Conservation (phyloP, 768 basidiomycete genomes). For the Tephrocybe sp. region DNA sequence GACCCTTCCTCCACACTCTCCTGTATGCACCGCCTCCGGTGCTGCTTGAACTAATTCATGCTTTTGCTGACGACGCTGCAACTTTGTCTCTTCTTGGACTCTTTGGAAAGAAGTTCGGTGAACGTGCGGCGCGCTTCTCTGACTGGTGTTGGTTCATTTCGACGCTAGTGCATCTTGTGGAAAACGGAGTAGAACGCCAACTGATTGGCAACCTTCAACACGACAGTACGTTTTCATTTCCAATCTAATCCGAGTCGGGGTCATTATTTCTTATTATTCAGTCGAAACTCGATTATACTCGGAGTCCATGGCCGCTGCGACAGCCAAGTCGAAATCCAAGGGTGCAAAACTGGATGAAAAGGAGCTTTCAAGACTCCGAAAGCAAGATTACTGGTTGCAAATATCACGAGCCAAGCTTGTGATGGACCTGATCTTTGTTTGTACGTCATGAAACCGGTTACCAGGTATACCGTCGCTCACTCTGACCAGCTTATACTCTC, state of each 20-base stretch:
- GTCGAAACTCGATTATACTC: constrained; percentile 72
- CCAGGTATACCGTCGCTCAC: constrained; percentile 12
- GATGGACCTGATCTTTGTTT: constrained; percentile 88
- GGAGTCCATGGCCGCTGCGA: constrained; percentile 70
- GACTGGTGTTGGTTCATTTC: constrained; percentile 87
- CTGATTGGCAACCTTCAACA: constrained; percentile 63
- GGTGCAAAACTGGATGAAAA: constrained; percentile 60
- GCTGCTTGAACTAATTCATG: constrained; percentile 72
- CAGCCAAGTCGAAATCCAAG: constrained; percentile 65
- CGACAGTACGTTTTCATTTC: constrained; percentile 53
- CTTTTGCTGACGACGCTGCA: constrained; percentile 73
- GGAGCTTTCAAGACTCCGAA: constrained; percentile 64
- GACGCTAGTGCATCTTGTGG: constrained; percentile 77
- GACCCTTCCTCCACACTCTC: constrained; percentile 70
- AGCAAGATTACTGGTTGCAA: constrained; percentile 76
- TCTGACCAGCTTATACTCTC: constrained; percentile 66
- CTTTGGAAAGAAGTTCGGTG: constrained; percentile 59
- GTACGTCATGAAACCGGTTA: constrained; percentile 39
- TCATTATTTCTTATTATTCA: constrained; percentile 25
- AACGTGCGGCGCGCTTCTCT: constrained; percentile 69
- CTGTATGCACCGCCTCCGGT: constrained; percentile 82
- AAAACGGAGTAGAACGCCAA: constrained; percentile 77
- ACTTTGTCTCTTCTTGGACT: constrained; percentile 75
- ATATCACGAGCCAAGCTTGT: constrained; percentile 65
- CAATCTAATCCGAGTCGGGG: too few species aligned